phyloP scores from a whole-genome alignment of 495 filamentous ascomycete genomes.

The Polyplosphaeria fusca region DNA sequence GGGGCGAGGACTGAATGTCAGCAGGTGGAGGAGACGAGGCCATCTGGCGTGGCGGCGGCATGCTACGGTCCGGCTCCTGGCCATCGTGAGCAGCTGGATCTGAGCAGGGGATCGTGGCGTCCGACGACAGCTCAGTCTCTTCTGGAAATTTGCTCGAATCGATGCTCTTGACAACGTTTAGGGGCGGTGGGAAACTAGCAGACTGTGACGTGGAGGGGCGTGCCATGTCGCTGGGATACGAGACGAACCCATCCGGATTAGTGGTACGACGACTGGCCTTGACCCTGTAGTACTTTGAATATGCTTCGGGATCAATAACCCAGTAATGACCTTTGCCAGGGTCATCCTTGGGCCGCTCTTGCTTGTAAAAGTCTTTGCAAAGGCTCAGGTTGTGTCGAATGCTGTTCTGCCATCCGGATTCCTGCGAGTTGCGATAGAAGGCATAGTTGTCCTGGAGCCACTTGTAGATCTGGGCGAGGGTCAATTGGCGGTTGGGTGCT shows the following conservation, averaged over 20 bases:
- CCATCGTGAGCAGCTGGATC: conserved; percentile 71
- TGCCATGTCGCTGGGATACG: conserved; percentile 27
- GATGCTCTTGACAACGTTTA: conserved; percentile 32
- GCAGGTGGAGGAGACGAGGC: conserved; percentile 60
- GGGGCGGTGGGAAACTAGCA: conserved; percentile 39
- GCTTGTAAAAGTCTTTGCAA: conserved; percentile 95
- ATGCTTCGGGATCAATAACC: conserved; percentile 84
- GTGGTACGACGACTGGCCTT: conserved; percentile 63
- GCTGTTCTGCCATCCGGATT: conserved; percentile 96
- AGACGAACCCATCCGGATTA: conserved; percentile 40
- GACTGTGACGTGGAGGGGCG: conserved; percentile 36
- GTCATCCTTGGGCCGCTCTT: conserved; percentile 94
- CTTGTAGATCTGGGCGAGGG: conserved; percentile 96
- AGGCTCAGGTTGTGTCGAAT: conserved; percentile 97
- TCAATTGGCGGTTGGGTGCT: conserved; percentile 76
- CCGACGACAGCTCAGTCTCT: conserved; percentile 73
- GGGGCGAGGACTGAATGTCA: conserved; percentile 81
- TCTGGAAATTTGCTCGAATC: conserved; percentile 49
- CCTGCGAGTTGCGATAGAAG: conserved; percentile 74
- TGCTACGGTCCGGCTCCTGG: conserved; percentile 45
- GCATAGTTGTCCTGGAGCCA: conserved; percentile 95
- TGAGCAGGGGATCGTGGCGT: conserved; percentile 89
- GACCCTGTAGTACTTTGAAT: conserved; percentile 82
- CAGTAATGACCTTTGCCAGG: conserved; percentile 99
- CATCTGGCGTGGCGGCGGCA: conserved; percentile 41